Conservation (phyloP, 2,329 filamentous ascomycete genomes). For the Aspergillus sp. region DNA sequence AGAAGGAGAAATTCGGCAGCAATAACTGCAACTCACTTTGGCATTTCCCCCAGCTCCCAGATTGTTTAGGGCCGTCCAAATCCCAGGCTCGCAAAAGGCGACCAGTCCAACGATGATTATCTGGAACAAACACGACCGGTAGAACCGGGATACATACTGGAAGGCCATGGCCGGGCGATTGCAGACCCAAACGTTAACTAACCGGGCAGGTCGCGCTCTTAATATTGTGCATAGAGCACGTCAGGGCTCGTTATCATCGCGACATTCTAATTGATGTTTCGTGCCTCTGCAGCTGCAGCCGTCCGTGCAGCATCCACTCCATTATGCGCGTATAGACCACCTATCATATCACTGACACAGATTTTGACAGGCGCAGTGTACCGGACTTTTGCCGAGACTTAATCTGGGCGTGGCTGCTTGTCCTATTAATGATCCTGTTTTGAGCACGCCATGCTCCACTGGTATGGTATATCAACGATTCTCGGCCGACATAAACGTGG, state of each 20-base stretch:
- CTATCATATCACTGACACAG: too few relatives aligned
- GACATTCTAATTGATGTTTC: not conserved
- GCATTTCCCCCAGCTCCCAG: constrained; percentile 7
- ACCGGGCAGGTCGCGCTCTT: not conserved
- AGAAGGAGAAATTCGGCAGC: too few relatives aligned
- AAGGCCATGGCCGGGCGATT: not conserved
- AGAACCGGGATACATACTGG: not conserved
- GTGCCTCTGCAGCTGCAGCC: not conserved
- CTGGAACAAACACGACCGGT: constrained; percentile 11
- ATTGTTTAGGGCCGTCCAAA: constrained; percentile 9
- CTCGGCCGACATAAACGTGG: not conserved
- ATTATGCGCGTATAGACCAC: too few relatives aligned
- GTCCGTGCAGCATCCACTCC: too few relatives aligned
- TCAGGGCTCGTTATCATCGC: not conserved
- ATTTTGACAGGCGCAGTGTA: too few relatives aligned
- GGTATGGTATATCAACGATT: not conserved
- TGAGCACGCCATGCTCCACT: constrained; percentile 9
- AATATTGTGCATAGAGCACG: not conserved
- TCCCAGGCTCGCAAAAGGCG: constrained; percentile 9
- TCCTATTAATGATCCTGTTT: not conserved
- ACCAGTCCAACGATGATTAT: constrained; percentile 9
- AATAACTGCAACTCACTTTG: not conserved
- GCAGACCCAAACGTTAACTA: too few relatives aligned
- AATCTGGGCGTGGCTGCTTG: not conserved
- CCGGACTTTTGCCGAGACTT: too few relatives aligned